phyloP scores from a whole-genome alignment of 305 asterid species.

The Solanum hybrid region DNA sequence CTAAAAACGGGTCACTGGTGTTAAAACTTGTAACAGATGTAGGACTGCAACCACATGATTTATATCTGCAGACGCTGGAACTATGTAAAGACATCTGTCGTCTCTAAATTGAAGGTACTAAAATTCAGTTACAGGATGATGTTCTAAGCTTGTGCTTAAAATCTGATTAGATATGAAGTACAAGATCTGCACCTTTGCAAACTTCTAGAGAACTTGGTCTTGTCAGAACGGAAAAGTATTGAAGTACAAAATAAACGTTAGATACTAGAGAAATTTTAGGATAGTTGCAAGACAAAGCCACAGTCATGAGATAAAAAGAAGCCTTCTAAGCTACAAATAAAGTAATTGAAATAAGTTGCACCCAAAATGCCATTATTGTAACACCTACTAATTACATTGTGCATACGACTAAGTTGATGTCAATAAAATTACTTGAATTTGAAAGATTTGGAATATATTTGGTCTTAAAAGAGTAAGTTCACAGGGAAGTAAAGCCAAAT shows the following conservation, averaged over 20 bases:
- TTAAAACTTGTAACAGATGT: background rate
- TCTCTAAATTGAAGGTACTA: background rate
- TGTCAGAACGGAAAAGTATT: background rate
- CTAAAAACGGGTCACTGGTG: background rate
- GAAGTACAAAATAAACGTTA: background rate
- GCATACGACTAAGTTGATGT: background rate
- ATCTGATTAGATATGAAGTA: background rate
- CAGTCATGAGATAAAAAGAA: background rate
- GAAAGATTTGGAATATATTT: background rate
- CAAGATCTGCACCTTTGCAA: background rate
- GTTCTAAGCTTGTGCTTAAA: background rate
- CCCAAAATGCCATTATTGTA: background rate
- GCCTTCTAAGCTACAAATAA: background rate
- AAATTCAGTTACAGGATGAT: background rate
- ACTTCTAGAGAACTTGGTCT: background rate
- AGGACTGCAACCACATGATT: background rate
- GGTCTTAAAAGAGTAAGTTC: background rate
- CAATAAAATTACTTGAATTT: background rate
- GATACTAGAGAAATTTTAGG: background rate
- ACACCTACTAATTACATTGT: background rate
- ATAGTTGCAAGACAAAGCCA: background rate
- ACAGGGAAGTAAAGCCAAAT: background rate
- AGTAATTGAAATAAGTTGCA: background rate
- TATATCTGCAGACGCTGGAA: background rate
- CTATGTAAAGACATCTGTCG: background rate